These are phyloP conservation scores for Nemania abortiva DNA, from an alignment of 2,329 filamentous ascomycete genomes.

Conservation along the genomic window DNA sequence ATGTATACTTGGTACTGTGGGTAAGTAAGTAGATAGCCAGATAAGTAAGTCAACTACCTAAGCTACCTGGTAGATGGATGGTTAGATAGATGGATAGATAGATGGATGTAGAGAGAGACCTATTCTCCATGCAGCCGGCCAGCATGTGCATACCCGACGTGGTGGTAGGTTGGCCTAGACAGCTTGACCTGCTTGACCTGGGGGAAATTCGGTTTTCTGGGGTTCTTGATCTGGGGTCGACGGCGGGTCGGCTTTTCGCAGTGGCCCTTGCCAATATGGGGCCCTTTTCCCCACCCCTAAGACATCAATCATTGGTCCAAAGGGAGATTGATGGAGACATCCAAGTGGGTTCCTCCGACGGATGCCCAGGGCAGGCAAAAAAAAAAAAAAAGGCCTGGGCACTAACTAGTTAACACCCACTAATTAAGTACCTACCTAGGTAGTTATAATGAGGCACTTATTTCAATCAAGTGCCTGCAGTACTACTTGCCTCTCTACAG, in stretches of 20 bases:
- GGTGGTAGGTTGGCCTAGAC: neutral
- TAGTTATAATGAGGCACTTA: neutral
- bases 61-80: too few species aligned
- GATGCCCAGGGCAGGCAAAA: constrained; percentile 6
- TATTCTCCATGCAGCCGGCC: neutral
- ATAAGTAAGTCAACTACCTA: too few species aligned
- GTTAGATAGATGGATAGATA: too few species aligned
- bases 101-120: too few species aligned
- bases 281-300: neutral
- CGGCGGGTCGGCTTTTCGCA: neutral
- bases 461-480: too few species aligned
- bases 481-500: too few species aligned
- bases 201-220: constrained; percentile 3
- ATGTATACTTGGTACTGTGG: too few species aligned
- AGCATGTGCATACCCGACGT: neutral
- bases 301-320: neutral
- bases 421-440: too few species aligned
- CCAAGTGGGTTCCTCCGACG: neutral
- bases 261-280: neutral
- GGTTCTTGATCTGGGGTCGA: neutral
- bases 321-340: too few species aligned
- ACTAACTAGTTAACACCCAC: neutral
- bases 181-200: neutral
- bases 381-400: neutral
- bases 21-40: too few species aligned